These are phyloP conservation scores for Raffaelea albimanens DNA, from an alignment of 2,329 filamentous ascomycete species.

Conservation along the genomic window DNA sequence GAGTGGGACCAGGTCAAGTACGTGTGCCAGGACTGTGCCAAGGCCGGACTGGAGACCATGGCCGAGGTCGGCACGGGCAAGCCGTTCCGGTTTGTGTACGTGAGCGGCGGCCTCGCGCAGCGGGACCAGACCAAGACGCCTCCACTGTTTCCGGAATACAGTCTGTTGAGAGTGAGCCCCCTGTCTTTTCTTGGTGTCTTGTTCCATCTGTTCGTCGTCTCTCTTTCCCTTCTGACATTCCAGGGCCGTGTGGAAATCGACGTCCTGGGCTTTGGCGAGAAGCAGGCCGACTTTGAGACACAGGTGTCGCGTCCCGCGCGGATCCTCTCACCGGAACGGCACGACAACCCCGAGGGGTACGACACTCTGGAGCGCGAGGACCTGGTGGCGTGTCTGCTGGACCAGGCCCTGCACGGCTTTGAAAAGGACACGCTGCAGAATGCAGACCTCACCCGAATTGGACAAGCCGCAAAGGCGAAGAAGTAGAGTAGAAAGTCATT, in stretches of 20 bases:
- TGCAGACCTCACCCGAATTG: too few species aligned
- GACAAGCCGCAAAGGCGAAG: too few species aligned
- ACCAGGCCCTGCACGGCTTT: slow-evolving; percentile 34
- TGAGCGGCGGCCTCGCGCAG: slow-evolving; percentile 33
- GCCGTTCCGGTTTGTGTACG: slow-evolving; percentile 38
- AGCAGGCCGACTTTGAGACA: slow-evolving; percentile 26
- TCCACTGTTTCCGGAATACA: slow-evolving; percentile 28
- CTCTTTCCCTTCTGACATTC: background rate
- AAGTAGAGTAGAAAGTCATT: too few species aligned
- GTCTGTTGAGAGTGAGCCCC: slow-evolving; percentile 33
- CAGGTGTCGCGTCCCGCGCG: slow-evolving; percentile 32
- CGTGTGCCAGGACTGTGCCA: slow-evolving; percentile 29
- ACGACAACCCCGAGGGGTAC: background rate
- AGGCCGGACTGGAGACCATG: slow-evolving; percentile 15
- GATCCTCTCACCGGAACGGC: slow-evolving; percentile 24
- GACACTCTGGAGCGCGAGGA: slow-evolving; percentile 22
- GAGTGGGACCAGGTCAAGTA: slow-evolving; percentile 26
- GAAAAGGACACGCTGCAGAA: slow-evolving; percentile 35
- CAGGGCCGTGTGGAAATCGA: slow-evolving; percentile 37
- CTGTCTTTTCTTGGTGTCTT: too few species aligned
- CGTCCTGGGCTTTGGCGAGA: slow-evolving; percentile 29
- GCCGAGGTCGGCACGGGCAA: slow-evolving; percentile 11
- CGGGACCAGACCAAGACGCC: slow-evolving; percentile 35
- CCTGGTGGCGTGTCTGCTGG: slow-evolving; percentile 31
- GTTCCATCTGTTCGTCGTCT: slow-evolving; percentile 1